Evolutionary conservation across 2,329 filamentous ascomycete genomes (phyloP).

Genomic region (Cladosporium cucumerinum): DNA sequence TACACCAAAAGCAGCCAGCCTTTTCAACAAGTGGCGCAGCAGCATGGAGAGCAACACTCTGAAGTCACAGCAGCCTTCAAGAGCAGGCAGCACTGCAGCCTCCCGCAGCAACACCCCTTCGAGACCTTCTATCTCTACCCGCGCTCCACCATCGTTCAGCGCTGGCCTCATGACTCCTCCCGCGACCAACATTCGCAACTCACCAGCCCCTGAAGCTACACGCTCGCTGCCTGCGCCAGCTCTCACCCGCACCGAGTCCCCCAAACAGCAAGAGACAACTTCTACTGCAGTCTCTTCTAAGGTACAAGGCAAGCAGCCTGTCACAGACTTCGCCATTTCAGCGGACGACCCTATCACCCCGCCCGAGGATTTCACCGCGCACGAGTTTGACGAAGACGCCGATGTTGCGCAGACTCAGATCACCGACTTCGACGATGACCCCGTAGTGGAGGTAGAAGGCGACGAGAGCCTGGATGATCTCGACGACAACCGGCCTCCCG

Average conservation of each 20-base stretch:
- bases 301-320: conserved; percentile 19
- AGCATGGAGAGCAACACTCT: conserved; percentile 45
- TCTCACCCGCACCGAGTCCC: conserved; percentile 13
- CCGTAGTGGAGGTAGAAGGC: conserved; percentile 27
- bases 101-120: conserved; percentile 45
- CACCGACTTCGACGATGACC: conserved; percentile 51
- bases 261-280: conserved; percentile 5
- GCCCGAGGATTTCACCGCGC: conserved; percentile 42
- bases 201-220: conserved; percentile 45
- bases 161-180: conserved; percentile 89
- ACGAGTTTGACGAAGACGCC: conserved; percentile 59
- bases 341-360: conserved; percentile 17
- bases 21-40: conserved; percentile 92
- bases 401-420: conserved; percentile 49
- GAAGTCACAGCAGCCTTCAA: conserved; percentile 43
- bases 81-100: not conserved
- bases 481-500: conserved; percentile 23
- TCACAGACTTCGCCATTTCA: conserved; percentile 23
- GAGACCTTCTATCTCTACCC: conserved; percentile 33
- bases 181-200: conserved; percentile 66
- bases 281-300: conserved; percentile 13
- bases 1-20: conserved; percentile 79
- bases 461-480: conserved; percentile 27
- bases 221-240: conserved; percentile 23
- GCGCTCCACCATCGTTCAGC: conserved; percentile 55